Conservation (phyloP, 2,329 filamentous ascomycete genomes). For the Colletotrichum eleusines region DNA sequence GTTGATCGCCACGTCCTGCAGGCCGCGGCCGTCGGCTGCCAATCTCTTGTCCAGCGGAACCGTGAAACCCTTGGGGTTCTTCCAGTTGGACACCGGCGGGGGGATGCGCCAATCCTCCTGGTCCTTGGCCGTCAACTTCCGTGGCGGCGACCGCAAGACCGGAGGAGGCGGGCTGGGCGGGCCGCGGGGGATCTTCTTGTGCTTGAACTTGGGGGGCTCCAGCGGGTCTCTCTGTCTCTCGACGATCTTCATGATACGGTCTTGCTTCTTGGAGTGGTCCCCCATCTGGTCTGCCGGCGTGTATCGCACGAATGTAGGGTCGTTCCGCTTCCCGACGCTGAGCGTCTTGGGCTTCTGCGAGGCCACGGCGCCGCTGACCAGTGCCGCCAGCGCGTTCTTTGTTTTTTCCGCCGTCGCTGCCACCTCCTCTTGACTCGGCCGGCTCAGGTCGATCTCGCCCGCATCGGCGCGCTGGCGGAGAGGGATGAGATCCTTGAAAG, state of each 20-base stretch:
- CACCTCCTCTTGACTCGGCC: constrained; percentile 88
- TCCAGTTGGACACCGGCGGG: constrained; percentile 96
- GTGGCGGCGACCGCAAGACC: constrained; percentile 92
- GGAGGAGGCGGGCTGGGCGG: constrained; percentile 93
- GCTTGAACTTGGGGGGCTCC: constrained; percentile 98
- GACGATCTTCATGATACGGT: constrained; percentile 98
- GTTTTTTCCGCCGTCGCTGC: constrained; percentile 88
- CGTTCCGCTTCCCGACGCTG: constrained; percentile 81
- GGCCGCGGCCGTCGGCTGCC: constrained; percentile 89
- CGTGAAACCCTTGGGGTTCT: constrained; percentile 98
- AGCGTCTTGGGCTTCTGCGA: constrained; percentile 97
- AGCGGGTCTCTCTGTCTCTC: constrained; percentile 93
- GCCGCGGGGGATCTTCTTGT: constrained; percentile 96
- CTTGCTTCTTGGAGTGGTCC: constrained; percentile 84
- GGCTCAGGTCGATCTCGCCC: constrained; percentile 87
- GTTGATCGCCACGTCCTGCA: constrained; percentile 96
- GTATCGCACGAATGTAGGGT: constrained; percentile 94
- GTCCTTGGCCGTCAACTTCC: constrained; percentile 95
- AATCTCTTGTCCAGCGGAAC: constrained; percentile 95
- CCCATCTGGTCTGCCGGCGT: constrained; percentile 98
- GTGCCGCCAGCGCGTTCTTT: constrained; percentile 82
- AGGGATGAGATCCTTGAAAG: constrained; percentile 96
- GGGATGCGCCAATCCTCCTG: constrained; percentile 94
- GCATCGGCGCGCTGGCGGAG: constrained; percentile 92
- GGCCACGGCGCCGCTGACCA: constrained; percentile 87